Evolutionary conservation across 768 basidiomycete species (phyloP), one percentile per base, ranked within the genome.

Genomic region (Exidia glandulosa): DNA sequence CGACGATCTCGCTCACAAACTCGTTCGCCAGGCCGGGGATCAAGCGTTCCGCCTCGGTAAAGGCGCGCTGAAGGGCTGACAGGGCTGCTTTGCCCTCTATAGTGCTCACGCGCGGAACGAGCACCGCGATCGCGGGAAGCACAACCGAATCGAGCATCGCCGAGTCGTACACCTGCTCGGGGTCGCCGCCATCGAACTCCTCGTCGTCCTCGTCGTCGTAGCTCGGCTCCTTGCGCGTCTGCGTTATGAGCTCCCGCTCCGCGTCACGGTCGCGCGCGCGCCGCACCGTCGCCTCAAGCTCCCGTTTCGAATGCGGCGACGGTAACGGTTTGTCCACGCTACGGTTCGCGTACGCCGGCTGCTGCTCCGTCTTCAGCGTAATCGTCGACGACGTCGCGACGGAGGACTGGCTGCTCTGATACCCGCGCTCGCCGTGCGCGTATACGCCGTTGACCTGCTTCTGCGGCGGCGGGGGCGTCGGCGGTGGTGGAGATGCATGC

Each of bases 131-230:
- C n/a, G 94, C 94, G 27, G 96, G 96, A 31, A 97, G 74, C 57
- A 97, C 86, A 32, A 99, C 95, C 2, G 92, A 92, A 67, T 96
- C 94, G 36, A 98, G 77, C 86, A 98, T 95, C n/a, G 89, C 86
- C 30, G 88, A 88, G 68, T 90, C 88, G 3, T 87, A 83, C 47
- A n/a, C n/a, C 88, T 61, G 9, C 36, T 54, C 50, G 9, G 50
- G 50, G 10, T 31, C 50, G 9, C 30, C 52, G 75, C 72, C 71
- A 25, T 82, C 82, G 37, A 83, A 83, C 29, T 77, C 74, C 56
- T 81, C 79, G 23, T 72, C 71, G 62, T 83, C 82, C 55, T 79
- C 77, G 59, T 82, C 81, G 52, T 80, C 81, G 61, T 84, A 84
- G 52, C 37, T 86, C 80, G 54, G 76, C 73, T 36, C 86, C 85